Evolutionary conservation across 371 early-diverging fungal species (phyloP), one percentile per base, ranked within the genome.

Genomic region (Umbelopsis sp.): DNA sequence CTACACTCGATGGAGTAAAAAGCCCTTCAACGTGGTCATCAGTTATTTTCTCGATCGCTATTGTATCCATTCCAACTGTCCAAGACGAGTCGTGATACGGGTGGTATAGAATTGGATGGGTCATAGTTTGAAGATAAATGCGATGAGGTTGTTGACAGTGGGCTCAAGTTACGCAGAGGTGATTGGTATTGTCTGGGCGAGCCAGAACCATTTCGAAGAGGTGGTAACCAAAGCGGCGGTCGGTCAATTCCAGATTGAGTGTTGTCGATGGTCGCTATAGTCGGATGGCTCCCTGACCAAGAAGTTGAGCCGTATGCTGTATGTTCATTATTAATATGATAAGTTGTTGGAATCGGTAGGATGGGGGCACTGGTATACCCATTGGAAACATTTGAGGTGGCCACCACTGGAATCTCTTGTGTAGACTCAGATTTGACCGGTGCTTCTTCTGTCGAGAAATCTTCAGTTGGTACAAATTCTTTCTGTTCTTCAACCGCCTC

Each of bases 201-300:
- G 4, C 57, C 57, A 35, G 57, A 57, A 32, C 35, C 35, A 35
- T 35, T 57, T 57, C 57, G 57, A 57, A 57, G 57, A 12, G 57
- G 35, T 57, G 57, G 57, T 16, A 57, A 29, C 57, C 57, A 57
- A 18, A 57, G 57, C 18, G 29, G 35, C 57, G 29, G 57, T 29
- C 35, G 57, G 18, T 57, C 52, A 53, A 67, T 51, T 29, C 53
- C 18, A 67, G 52, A 25, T 67, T 67, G 37, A 35, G 44, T 63
- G 14, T 20, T 63, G 25, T 44, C 68, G n/a, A 18, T 20, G 16
- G 35, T 8, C 3, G 4, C 14, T 16, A 29, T 57, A 3, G 57
- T 8, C 18, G 57, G 14, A 18, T 12, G 18, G 18, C 0, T 35
- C 8, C 35, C 29, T 35, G 25, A 35, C 57, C 57, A 57, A 16